Conservation (phyloP, 768 basidiomycete species). For the Hemileccinum rubropunctum region DNA sequence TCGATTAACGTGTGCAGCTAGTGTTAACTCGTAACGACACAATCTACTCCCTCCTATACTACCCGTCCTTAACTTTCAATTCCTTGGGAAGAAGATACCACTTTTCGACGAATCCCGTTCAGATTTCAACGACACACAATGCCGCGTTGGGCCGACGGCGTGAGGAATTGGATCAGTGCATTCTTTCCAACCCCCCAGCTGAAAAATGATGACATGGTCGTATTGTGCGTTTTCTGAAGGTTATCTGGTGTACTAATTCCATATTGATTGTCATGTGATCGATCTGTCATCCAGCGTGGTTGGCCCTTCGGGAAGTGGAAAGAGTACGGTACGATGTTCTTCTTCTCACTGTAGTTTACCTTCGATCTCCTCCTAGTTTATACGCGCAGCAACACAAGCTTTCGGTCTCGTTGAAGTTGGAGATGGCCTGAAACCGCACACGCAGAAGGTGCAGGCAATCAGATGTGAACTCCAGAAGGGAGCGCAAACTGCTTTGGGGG, state of each 20-base stretch:
- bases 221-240: slow-evolving; percentile 14
- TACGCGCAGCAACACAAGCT: slow-evolving; percentile 1
- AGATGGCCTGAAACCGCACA: background rate
- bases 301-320: slow-evolving; percentile 19
- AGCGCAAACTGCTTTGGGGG: background rate
- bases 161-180: too few species aligned
- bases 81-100: too few species aligned
- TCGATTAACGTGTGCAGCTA: too few species aligned
- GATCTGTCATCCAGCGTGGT: slow-evolving; percentile 7
- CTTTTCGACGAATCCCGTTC: too few species aligned
- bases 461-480: slow-evolving; percentile 1
- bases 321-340: slow-evolving; percentile 13
- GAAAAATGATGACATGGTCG: slow-evolving; percentile 10
- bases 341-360: background rate
- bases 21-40: too few species aligned
- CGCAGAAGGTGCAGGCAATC: slow-evolving; percentile 5
- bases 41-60: too few species aligned
- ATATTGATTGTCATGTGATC: background rate
- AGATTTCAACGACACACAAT: too few species aligned
- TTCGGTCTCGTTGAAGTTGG: background rate
- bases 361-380: slow-evolving; percentile 5
- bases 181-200: background rate
- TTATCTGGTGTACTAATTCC: background rate
- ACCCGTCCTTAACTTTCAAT: too few species aligned
- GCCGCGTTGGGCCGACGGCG: too few species aligned